A percentile compares a stretch with the other conserved stretches of the same genome.
phyloP scores from a whole-genome alignment of 495 filamentous ascomycete species.

The Pseudomonodictys pantanalensis region DNA sequence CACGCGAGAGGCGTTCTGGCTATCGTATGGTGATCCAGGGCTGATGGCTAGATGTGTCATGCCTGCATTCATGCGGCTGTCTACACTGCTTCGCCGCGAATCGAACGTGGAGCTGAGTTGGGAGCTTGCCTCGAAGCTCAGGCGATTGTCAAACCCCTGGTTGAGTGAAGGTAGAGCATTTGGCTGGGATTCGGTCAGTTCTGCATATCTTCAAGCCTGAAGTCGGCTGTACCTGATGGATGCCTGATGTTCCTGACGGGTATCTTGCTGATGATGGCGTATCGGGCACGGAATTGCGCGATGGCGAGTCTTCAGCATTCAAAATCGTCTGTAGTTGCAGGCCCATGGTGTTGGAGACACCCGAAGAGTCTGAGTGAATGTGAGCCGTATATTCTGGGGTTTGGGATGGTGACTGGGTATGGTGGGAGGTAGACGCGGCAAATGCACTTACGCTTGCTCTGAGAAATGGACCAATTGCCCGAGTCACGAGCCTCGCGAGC shows the following conservation, averaged over 20 bases:
- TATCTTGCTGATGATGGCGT: constrained; percentile 41
- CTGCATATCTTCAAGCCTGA: not conserved
- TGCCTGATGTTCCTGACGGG: constrained; percentile 22
- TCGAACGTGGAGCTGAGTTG: constrained; percentile 35
- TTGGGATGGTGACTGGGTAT: not conserved
- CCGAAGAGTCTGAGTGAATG: constrained; percentile 40
- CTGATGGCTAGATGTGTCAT: constrained; percentile 41
- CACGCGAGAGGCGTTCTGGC: constrained; percentile 43
- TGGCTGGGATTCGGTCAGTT: constrained; percentile 1
- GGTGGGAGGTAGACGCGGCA: not conserved
- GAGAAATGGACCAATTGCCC: constrained; percentile 38
- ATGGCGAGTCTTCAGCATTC: constrained; percentile 44
- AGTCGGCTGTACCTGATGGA: not conserved
- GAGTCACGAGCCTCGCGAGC: constrained; percentile 35
- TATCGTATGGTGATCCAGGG: constrained; percentile 44
- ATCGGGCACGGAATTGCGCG: constrained; percentile 38
- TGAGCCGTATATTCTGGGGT: constrained; percentile 9
- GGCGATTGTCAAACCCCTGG: constrained; percentile 39
- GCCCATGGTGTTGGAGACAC: constrained; percentile 38
- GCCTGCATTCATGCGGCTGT: constrained; percentile 43
- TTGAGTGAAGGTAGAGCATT: constrained; percentile 39
- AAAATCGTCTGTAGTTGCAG: constrained; percentile 44
- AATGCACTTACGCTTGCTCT: constrained; percentile 38
- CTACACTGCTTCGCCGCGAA: constrained; percentile 46
- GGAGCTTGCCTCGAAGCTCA: constrained; percentile 35